A percentile compares a stretch with the other conserved stretches of the same genome.
Evolutionary conservation across 176 grass and related monocot species (phyloP).

Genomic region (bread wheat (Triticum aestivum)): IWGSC_CS_RefSeq_v2.1 NC_057809.1:32916493-32916992

Average conservation of each 20-base stretch:
- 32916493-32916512: no score
- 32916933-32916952: background rate
- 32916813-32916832: background rate
- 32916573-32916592: background rate
- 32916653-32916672: no score
- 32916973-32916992: background rate
- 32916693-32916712: background rate
- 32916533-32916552: no score
- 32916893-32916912: no score
- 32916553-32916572: no score
- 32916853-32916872: background rate
- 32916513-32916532: no score
- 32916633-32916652: slow-evolving; percentile 32
- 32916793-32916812: background rate
- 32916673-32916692: no score
- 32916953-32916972: background rate
- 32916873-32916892: no score
- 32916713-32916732: background rate
- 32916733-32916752: background rate
- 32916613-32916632: background rate
- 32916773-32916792: no score
- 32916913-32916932: no score
- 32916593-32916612: background rate
- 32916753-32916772: no score
- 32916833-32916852: background rate